Evolutionary conservation across 2,329 filamentous ascomycete genomes (phyloP).

Genomic region (Cercospora sojina): DNA sequence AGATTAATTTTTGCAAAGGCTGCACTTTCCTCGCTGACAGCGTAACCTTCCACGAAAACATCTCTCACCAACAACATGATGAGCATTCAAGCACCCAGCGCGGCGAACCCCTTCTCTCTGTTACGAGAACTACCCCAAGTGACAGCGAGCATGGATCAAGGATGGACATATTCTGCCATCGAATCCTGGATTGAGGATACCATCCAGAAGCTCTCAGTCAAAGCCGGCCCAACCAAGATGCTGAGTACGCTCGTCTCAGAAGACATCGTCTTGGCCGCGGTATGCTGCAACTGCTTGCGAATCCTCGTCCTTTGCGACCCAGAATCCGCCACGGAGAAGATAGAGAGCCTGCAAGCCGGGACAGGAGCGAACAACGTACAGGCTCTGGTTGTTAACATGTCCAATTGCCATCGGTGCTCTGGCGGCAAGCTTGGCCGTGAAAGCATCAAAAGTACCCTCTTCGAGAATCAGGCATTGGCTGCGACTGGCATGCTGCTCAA

Average conservation of each 20-base stretch:
- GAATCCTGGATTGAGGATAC: slow-evolving; percentile 11
- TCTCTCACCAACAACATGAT: background rate
- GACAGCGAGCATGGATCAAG: slow-evolving; percentile 11
- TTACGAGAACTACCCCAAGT: slow-evolving; percentile 2
- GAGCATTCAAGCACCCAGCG: background rate
- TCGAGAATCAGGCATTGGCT: background rate
- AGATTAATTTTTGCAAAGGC: background rate
- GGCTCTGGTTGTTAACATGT: slow-evolving; percentile 2
- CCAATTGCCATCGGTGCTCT: slow-evolving; percentile 4
- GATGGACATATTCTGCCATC: slow-evolving; percentile 9
- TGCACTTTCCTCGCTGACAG: background rate
- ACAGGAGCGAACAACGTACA: slow-evolving; percentile 3
- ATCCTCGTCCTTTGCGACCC: slow-evolving; percentile 6
- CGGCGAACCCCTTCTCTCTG: background rate
- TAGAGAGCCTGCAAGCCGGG: background rate
- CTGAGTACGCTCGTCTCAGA: slow-evolving; percentile 2
- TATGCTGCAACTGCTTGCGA: slow-evolving; percentile 7
- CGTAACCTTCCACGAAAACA: background rate
- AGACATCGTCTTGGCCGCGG: background rate
- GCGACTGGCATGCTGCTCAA: slow-evolving; percentile 3
- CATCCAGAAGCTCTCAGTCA: slow-evolving; percentile 2
- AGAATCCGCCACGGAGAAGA: background rate
- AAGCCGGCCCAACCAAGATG: background rate
- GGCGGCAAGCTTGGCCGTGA: background rate
- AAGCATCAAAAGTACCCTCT: background rate